Evolutionary conservation across 2,329 filamentous ascomycete genomes (phyloP), one percentile per base, ranked within the genome.

Genomic region (Cytospora piceicola): DNA sequence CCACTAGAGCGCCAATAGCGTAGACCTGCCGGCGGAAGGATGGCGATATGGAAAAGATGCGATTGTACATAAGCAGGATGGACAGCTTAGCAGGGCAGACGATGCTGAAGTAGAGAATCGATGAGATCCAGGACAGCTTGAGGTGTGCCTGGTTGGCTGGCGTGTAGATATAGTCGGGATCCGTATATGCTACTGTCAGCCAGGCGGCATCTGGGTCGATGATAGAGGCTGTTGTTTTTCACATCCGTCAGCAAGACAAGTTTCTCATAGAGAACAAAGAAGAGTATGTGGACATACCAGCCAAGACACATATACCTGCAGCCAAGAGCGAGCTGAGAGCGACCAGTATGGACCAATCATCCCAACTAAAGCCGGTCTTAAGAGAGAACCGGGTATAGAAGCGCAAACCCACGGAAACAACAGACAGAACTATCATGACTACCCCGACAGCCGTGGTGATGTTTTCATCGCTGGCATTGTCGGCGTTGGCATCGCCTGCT

Each of bases 31-130:
- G 65, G 17, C 72, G 70, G 51, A 76, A 75, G 4, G 66, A 54
- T 0, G 22, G 22, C 54, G 66, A 71, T 14, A 72, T 61, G 51
- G 67, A 69, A 61, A 77, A 77, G 27, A 77, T 72, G 27, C 72
- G 71, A 11, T 72, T 66, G 66, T 77, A 77, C 64, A 77, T 71
- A 49, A 73, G 68, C 7, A 77, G 59, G 24, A 77, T 74, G 0
- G 73, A 74, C 0, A 76, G 60, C 60, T 77, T 77, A 1, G 75
- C 73, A 1, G 74, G 58, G 9, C 68, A 66, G 0, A 72, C 66
- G 5, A 75, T 70, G 9, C 71, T 71, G 30, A 74, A 75, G 57
- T 77, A 77, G 8, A 76, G 66, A 11, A 75, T 64, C 3, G 73
- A 69, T 15, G 69, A 67, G 29, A 69, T 62, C 17, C 71, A 77